Conservation (phyloP, 2,329 filamentous ascomycete species). For the Botrytis aclada region DNA sequence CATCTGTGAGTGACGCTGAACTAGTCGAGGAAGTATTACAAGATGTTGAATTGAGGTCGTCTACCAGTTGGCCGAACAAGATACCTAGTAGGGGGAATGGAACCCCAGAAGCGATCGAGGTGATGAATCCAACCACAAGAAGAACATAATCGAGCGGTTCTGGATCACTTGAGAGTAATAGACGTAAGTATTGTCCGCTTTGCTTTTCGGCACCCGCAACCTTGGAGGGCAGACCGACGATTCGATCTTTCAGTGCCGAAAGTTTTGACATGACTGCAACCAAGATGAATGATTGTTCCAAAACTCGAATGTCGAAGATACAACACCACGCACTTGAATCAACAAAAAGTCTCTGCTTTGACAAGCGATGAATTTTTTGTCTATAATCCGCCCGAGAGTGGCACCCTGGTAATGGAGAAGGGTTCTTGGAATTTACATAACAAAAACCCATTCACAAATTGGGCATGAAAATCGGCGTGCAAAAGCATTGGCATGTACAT, state of each 20-base stretch:
- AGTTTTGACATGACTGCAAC: constrained; percentile 13
- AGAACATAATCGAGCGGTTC: constrained; percentile 2
- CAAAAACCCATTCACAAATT: not conserved
- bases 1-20: constrained; percentile 9
- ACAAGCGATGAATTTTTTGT: not conserved
- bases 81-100: constrained; percentile 65
- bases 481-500: not conserved
- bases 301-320: not conserved
- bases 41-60: constrained; percentile 57
- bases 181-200: constrained; percentile 10
- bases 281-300: not conserved
- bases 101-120: constrained; percentile 51
- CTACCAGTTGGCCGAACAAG: constrained; percentile 61
- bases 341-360: not conserved
- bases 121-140: constrained; percentile 4
- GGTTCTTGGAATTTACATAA: not conserved
- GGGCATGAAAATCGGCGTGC: not conserved
- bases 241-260: constrained; percentile 1
- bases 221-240: constrained; percentile 8
- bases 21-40: constrained; percentile 19
- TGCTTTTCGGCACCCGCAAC: not conserved
- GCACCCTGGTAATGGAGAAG: not conserved
- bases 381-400: not conserved
- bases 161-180: constrained; percentile 1
- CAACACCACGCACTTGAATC: not conserved